Conservation (phyloP, 768 basidiomycete genomes). For the Leccinum rimulosum region DNA sequence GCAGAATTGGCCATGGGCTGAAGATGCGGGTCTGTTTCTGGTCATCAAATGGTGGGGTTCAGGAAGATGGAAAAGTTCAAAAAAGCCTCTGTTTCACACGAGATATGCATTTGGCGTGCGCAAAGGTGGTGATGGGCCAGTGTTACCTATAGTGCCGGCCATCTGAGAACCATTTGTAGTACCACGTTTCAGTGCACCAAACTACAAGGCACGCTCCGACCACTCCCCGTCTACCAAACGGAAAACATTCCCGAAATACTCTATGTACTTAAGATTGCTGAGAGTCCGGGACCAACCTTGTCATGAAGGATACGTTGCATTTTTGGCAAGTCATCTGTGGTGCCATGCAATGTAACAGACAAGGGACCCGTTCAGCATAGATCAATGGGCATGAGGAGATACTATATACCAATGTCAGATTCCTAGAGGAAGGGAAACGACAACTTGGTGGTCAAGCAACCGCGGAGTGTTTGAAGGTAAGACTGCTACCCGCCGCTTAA, state of each 20-base stretch:
- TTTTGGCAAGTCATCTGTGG: too few relatives aligned
- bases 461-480: too few relatives aligned
- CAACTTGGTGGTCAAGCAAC: not conserved
- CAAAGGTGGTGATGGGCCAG: too few relatives aligned
- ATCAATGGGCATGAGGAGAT: not conserved
- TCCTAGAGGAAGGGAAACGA: not conserved
- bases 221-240: not conserved
- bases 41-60: too few relatives aligned
- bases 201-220: not conserved
- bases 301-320: not conserved
- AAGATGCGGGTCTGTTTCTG: too few relatives aligned
- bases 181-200: too few relatives aligned
- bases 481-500: too few relatives aligned
- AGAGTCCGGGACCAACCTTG: not conserved
- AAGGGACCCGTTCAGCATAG: not conserved
- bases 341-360: not conserved
- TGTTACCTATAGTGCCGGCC: too few relatives aligned
- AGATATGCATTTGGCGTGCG: too few relatives aligned
- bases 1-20: too few relatives aligned
- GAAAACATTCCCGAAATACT: not conserved
- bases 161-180: not conserved
- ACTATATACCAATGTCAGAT: not conserved
- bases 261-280: not conserved
- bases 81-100: too few relatives aligned
- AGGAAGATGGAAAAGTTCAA: too few relatives aligned